Evolutionary conservation across 2,329 filamentous ascomycete genomes (phyloP), one percentile per base, ranked within the genome.

Genomic region (Pseudopithomyces chartarum): DNA sequence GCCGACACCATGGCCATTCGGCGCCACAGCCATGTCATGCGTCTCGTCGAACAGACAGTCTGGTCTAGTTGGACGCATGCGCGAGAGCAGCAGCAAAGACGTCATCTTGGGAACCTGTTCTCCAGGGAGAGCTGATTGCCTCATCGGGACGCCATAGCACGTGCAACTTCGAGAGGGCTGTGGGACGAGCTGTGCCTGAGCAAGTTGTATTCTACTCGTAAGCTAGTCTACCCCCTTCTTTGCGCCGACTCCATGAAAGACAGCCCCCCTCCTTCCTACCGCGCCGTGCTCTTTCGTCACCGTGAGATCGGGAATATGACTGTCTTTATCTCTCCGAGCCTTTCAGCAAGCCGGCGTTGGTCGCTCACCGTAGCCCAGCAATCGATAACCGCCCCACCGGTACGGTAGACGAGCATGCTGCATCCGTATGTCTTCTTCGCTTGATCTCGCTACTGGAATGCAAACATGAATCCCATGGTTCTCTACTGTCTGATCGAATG

Each of bases 291-390:
- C 4, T 11, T 11, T 13, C 33, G 10, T 17, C 44, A 8, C n/a
- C n/a, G n/a, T 38, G 29, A 26, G 26, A 15, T 10, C 22, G 15
- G 48, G 19, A 26, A 50, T 10, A 33, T 33, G 48, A 33, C 17
- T 19, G 22, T 22, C 23, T 50, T 42, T 50, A 34, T 32, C 23
- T 23, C 12, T 42, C 34, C 17, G 47, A 40, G 47, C 42, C 48
- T 11, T 33, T 42, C 38, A 42, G 22, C 38, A 42, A 5, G 23
- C 38, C 47, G 47, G 36, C 36, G 15, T 40, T 23, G 45, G 12
- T 51, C 48, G 48, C 36, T 51, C 38, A 8, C 48, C 48, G 48
- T 51, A 51, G 38, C 23, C 23, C 46, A 29, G 8, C 26, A 29
- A 8, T 8, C 26, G 8, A 29, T 29, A 4, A 29, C 4, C 26